Evolutionary conservation across 2,329 filamentous ascomycete genomes (phyloP), one percentile per base, ranked within the genome.

Genomic region (Sarocladium strictum): DNA sequence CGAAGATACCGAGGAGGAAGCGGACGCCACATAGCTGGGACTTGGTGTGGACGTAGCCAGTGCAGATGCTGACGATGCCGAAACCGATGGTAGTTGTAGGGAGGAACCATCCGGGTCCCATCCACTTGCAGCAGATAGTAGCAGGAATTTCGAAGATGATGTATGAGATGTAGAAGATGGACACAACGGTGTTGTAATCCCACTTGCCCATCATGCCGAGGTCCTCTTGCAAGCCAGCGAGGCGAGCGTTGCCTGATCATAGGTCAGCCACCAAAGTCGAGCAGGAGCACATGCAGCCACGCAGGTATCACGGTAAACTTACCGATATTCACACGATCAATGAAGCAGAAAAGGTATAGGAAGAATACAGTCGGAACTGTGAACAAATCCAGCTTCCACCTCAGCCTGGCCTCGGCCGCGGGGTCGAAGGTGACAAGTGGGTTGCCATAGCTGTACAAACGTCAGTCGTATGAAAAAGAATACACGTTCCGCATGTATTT

Each of bases 51-150:
- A 87, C 83, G 59, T 86, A 89, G 0, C 80, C 87, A 0, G 83
- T 89, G 35, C 77, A 78, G 5, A 90, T 69, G 29, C 69, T 72
- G 38, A 66, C 56, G 58, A 69, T 59, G 53, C 84, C 86, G 60
- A 89, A 90, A 37, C 76, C 73, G 1, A 89, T 69, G 0, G 83
- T 79, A 32, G 79, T 80, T 4, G 72, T 64, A 0, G 87, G 86
- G 17, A 90, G 76, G 64, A 84, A 90, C 83, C 84, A 89, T 27
- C 85, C 85, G 0, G 87, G 87, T 0, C 87, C 86, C 3, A 89
- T 72, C 72, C 76, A 83, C 66, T 90, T 90, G 73, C 86, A 89
- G n/a, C 76, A 67, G 56, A 90, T 76, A 58, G 84, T 90, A 53
- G 76, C 76, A 0, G 87, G 86, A 38, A 90, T 85, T 65, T 89